Evolutionary conservation across 179 eudicot genomes (phyloP).

Genomic region (Amaranthus tricolor): DNA sequence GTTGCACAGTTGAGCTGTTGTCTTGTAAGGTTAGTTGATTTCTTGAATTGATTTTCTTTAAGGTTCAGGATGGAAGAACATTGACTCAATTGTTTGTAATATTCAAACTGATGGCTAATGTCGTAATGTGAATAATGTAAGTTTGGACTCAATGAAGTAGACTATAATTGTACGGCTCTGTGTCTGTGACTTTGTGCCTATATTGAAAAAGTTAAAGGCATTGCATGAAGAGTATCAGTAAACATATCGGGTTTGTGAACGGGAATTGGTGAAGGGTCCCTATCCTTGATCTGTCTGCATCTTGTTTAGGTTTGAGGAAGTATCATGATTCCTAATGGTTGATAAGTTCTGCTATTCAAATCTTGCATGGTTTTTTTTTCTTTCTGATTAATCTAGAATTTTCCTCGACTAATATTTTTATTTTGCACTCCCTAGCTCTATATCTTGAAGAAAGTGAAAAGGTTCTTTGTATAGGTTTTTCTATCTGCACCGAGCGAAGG

Average conservation of each 20-base stretch:
- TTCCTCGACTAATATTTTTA: neutral
- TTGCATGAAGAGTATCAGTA: neutral
- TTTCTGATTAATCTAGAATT: neutral
- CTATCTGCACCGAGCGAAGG: no score
- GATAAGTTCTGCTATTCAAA: neutral
- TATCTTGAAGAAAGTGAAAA: neutral
- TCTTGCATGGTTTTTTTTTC: neutral
- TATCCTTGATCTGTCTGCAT: neutral
- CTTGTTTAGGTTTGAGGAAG: neutral
- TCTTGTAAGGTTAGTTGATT: conserved; percentile 76
- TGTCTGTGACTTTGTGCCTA: conserved; percentile 6
- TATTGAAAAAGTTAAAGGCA: neutral
- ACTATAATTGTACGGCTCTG: neutral
- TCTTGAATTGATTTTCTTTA: neutral
- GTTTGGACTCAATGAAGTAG: neutral
- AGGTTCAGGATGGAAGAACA: neutral
- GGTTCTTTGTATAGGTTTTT: neutral
- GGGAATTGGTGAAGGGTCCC: neutral
- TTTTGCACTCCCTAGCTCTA: neutral
- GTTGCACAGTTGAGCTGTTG: conserved; percentile 69
- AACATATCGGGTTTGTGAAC: neutral
- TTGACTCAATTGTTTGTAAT: neutral
- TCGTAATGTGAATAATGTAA: neutral
- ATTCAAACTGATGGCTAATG: neutral
- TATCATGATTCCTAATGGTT: neutral